Base-by-base conservation (phyloP, 805 yeast species). In the Danielozyma ontarioensis region DNA sequence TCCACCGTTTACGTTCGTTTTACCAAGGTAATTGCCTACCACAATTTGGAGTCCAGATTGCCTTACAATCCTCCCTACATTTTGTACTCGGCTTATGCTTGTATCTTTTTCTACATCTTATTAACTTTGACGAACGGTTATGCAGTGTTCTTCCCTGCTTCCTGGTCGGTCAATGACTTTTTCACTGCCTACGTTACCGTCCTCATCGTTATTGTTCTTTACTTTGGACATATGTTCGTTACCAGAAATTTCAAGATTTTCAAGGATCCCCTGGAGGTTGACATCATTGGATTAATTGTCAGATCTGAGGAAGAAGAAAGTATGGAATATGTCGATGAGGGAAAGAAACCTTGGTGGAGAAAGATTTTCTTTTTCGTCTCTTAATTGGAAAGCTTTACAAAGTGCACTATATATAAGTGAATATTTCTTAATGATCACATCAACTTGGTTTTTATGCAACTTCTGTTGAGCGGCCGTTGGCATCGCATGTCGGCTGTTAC, bases 161-260 rank as follows among this genome's bases (percentile, higher is more conserved):
- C 22, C 17, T 32, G 35, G 35, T 17, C 11, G 13, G 15, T 12
- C 11, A 12, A 17, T 11, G 35, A 32, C 28, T 32, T 32, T 28
- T 32, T 32, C 28, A 16, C 31, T 3, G 35, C 35, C n/a, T 32
- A 32, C 27, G 15, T 32, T 18, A 32, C 35, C 17, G 15, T 28
- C 4, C 13, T 32, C 24, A 27, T 32, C 14, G 35, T 21, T 4
- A 18, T 23, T 10, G 35, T 32, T 21, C 10, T 32, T 8, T 32
- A 17, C 13, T 21, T 27, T 12, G 35, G 31, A 3, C 13, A 15
- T 6, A 5, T 32, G 11, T 23, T 13, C 11, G 27, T 13, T 18
- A 15, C 12, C 12, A 23, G 15, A 14, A 31, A 33, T 12, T 33
- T 3, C 10, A n/a, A 18, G 21, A 13, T 25, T 11, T 18, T 18